These are phyloP conservation scores for Chlorella vulgaris DNA, from an alignment of 139 green algal genomes.

Conservation along the genomic window DNA sequence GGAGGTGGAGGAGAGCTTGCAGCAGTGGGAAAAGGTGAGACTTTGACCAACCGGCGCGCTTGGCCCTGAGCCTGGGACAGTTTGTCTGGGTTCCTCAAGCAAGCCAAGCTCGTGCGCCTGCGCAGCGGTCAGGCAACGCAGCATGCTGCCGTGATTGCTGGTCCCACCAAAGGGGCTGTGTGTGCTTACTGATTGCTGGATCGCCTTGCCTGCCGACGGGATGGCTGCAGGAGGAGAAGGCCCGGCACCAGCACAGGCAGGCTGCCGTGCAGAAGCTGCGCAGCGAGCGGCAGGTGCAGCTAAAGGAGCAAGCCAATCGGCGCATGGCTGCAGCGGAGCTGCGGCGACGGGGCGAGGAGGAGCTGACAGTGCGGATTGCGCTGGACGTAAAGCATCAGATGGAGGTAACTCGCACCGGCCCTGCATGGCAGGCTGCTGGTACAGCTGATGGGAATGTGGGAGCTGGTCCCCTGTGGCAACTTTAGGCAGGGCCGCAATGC, in stretches of 20 bases:
- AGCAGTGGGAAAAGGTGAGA: conserved; percentile 19
- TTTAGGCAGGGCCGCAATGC: no score
- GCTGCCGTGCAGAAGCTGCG: conserved; percentile 5
- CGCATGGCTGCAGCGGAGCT: conserved; percentile 13
- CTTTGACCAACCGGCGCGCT: no score
- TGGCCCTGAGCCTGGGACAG: not conserved
- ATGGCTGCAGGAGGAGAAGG: not conserved
- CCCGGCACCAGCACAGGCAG: not conserved
- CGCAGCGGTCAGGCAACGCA: no score
- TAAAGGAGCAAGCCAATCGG: conserved; percentile 32
- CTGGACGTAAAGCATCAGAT: conserved; percentile 25
- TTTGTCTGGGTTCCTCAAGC: no score
- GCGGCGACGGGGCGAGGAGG: conserved; percentile 11
- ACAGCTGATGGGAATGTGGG: not conserved
- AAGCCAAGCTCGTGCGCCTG: no score
- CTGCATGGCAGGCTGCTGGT: no score
- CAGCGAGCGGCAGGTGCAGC: conserved; percentile 23
- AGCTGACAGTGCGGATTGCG: conserved; percentile 14
- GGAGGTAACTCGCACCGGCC: no score
- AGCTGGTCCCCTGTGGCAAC: not conserved
- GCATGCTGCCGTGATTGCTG: no score
- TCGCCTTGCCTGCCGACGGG: not conserved
- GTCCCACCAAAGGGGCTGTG: no score
- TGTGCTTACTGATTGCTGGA: no score
- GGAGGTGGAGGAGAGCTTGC: not conserved